Evolutionary conservation across 495 filamentous ascomycete species (phyloP).

Genomic region (Aspergillus diversus): DNA sequence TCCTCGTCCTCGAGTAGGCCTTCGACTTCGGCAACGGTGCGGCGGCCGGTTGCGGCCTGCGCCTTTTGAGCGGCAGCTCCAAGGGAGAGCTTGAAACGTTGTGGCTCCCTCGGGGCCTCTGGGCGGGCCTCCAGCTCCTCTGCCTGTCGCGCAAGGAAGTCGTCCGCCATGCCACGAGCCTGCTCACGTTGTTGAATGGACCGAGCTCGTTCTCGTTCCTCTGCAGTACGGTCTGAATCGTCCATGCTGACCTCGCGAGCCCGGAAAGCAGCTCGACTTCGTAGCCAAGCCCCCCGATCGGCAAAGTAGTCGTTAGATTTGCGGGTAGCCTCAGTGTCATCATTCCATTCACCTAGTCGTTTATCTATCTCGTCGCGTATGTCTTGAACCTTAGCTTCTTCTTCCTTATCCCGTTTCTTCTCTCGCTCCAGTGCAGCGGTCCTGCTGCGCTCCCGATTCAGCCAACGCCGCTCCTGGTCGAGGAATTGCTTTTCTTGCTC

Average conservation of each 20-base stretch:
- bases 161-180: conserved; percentile 84
- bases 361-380: conserved; percentile 76
- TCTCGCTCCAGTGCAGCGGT: conserved; percentile 85
- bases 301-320: conserved; percentile 83
- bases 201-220: conserved; percentile 71
- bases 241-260: conserved; percentile 74
- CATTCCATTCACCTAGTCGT: conserved; percentile 80
- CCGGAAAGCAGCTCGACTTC: conserved; percentile 75
- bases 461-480: conserved; percentile 86
- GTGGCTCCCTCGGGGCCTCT: conserved; percentile 68
- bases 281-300: conserved; percentile 81
- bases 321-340: conserved; percentile 74
- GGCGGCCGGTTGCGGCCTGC: conserved; percentile 69
- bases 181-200: conserved; percentile 75
- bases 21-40: conserved; percentile 92
- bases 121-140: conserved; percentile 70
- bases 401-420: conserved; percentile 73
- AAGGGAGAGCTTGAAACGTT: conserved; percentile 92
- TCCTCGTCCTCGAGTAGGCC: conserved; percentile 93
- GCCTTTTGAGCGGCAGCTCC: conserved; percentile 85
- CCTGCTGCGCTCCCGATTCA: conserved; percentile 82
- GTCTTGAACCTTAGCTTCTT: conserved; percentile 55
- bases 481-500: conserved; percentile 82
- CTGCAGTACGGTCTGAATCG: conserved; percentile 76
- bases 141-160: conserved; percentile 87